Evolutionary conservation across 768 basidiomycete species (phyloP).

Genomic region (Lactarius hatsudake): DNA sequence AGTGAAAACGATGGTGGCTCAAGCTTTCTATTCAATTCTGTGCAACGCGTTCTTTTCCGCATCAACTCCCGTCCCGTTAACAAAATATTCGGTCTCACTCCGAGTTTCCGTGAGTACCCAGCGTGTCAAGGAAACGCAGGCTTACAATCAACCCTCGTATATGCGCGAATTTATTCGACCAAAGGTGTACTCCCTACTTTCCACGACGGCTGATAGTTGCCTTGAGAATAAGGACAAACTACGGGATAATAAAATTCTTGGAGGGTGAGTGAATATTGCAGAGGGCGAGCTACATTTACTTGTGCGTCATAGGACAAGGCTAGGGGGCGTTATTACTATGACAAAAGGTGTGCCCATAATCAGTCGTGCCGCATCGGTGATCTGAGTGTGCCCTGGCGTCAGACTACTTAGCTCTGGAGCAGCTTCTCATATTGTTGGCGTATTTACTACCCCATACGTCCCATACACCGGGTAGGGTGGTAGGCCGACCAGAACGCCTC

Average conservation of each 20-base stretch:
- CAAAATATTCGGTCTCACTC: constrained; percentile 15
- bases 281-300: background rate
- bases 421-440: constrained; percentile 25
- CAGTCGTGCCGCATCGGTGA: no score
- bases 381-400: background rate
- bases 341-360: constrained; percentile 18
- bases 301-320: constrained; percentile 7
- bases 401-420: constrained; percentile 27
- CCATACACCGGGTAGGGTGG: constrained; percentile 3
- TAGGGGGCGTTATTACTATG: constrained; percentile 16
- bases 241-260: constrained; percentile 17
- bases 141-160: background rate
- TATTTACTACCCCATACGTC: constrained; percentile 24
- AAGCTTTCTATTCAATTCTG: constrained; percentile 26
- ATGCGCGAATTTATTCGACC: background rate
- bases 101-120: constrained; percentile 22
- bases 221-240: constrained; percentile 24
- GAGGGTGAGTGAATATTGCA: constrained; percentile 16
- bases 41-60: constrained; percentile 24
- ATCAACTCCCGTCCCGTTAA: constrained; percentile 1
- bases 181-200: constrained; percentile 23
- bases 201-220: constrained; percentile 24
- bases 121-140: background rate
- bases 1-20: constrained; percentile 22
- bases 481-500: constrained; percentile 18